Base-by-base conservation (phyloP, 2,329 filamentous ascomycete species). In the Pseudogymnoascus sp. region DNA sequence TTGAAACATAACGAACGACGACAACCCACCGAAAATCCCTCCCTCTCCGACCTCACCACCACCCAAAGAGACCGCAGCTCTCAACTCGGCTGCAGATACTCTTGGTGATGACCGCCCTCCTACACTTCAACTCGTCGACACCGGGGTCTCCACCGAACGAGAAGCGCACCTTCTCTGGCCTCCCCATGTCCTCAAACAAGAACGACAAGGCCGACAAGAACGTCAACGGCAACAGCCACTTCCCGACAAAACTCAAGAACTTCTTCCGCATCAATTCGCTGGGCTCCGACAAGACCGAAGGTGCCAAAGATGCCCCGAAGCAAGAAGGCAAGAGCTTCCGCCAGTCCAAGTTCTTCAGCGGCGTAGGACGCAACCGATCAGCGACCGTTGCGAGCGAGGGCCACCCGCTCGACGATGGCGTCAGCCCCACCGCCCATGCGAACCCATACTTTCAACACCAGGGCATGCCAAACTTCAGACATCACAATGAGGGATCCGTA, bases 381-480 rank as follows among this genome's bases (percentile, higher is more conserved):
- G 88, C 90, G 65, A 97, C 93, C 26, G 90, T 96, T 64, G 91
- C 91, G 69, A 96, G 92, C 77, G 93, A 97, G 77, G 93, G 93
- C 70, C 92, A 97, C 74, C 85, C 88, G 64, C 83, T 97, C 68
- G 93, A 97, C 69, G 93, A 97, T 76, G 82, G 85, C 66, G 82
- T 96, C 72, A 96, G 93, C 73, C 95, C 95, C 26, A 97, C 92
- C 4, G 93, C 93, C 61, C 87, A 93, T 73, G 93, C 92, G 68
- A 99, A 99, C 75, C 95, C 95, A 17, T 99, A 99, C 78, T 99
- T 97, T 76, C 90, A 87, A 69, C 95, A 97, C 75, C 95, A 99
- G 78, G 95, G 95, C 64, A 92, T 92, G 70, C 95, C 95, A 3
- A 90, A 91, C 68, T 81, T 97, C 71, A 88, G 93, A 73, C 95